These are phyloP conservation scores for Exophiala phaeomuriformis DNA, from an alignment of 2,329 filamentous ascomycete species.

Conservation along the genomic window DNA sequence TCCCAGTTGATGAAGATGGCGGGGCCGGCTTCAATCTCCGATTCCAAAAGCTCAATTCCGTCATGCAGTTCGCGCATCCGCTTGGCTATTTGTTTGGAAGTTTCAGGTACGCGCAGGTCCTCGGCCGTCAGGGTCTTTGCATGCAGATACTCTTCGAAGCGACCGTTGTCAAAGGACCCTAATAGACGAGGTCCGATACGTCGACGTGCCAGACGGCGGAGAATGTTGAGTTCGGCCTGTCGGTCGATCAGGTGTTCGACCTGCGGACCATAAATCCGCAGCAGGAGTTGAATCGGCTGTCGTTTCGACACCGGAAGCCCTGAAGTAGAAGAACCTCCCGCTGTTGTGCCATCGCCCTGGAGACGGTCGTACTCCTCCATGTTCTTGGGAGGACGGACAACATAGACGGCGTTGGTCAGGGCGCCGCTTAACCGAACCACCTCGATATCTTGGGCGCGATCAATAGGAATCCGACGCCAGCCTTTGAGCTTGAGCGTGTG, in stretches of 20 bases:
- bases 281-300: constrained; percentile 61
- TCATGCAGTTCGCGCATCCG: constrained; percentile 95
- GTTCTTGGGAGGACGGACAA: constrained; percentile 71
- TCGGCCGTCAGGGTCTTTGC: constrained; percentile 69
- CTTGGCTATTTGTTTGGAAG: constrained; percentile 88
- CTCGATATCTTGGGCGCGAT: constrained; percentile 38
- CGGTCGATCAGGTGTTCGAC: constrained; percentile 94
- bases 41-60: constrained; percentile 74
- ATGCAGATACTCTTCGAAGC: constrained; percentile 91
- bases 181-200: constrained; percentile 86
- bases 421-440: constrained; percentile 64
- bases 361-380: constrained; percentile 36
- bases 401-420: constrained; percentile 92
- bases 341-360: constrained; percentile 3
- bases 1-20: constrained; percentile 93
- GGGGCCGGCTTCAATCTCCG: constrained; percentile 71
- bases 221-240: constrained; percentile 77
- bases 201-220: constrained; percentile 79
- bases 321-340: constrained; percentile 11
- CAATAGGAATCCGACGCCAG: constrained; percentile 70
- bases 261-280: constrained; percentile 90
- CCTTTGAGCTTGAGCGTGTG: constrained; percentile 87
- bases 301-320: constrained; percentile 8
- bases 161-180: constrained; percentile 87
- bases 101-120: constrained; percentile 72